Conservation (phyloP, 495 filamentous ascomycete genomes). For the Talaromyces wortmannii region DNA sequence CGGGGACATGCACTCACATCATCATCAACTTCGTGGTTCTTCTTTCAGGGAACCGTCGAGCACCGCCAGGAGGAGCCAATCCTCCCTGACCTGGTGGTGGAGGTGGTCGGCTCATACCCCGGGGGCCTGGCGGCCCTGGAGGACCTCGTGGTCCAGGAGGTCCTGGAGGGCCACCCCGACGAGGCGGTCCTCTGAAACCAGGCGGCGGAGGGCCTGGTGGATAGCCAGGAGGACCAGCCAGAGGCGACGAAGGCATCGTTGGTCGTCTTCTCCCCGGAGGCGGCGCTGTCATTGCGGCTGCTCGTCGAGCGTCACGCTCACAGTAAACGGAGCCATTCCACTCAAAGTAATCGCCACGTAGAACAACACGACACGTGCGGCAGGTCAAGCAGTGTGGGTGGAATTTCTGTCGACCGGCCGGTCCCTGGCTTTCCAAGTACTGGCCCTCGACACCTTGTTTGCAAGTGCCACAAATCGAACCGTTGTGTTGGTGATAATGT, state of each 20-base stretch:
- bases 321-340: conserved; percentile 65
- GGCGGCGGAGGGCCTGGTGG: conserved; percentile 17
- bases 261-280: conserved; percentile 20
- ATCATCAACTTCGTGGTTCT: conserved; percentile 83
- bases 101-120: conserved; percentile 24
- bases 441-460: conserved; percentile 85
- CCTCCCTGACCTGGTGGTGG: conserved; percentile 24
- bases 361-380: conserved; percentile 40
- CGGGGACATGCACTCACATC: conserved; percentile 46
- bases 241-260: conserved; percentile 22
- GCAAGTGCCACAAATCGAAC: conserved; percentile 74
- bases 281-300: conserved; percentile 36
- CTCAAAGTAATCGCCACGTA: conserved; percentile 68
- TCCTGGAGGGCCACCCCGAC: conserved; percentile 3
- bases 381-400: conserved; percentile 85
- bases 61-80: conserved; percentile 19
- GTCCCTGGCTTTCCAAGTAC: conserved; percentile 71
- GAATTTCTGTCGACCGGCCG: conserved; percentile 64
- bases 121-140: conserved; percentile 15
- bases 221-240: conserved; percentile 13
- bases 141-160: conserved; percentile 7
- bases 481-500: conserved; percentile 90
- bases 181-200: conserved; percentile 15
- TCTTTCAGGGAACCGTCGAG: conserved; percentile 57
- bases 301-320: conserved; percentile 73